Evolutionary conservation across 2,329 filamentous ascomycete species (phyloP).

Genomic region (Nannizzia gypsea): DNA sequence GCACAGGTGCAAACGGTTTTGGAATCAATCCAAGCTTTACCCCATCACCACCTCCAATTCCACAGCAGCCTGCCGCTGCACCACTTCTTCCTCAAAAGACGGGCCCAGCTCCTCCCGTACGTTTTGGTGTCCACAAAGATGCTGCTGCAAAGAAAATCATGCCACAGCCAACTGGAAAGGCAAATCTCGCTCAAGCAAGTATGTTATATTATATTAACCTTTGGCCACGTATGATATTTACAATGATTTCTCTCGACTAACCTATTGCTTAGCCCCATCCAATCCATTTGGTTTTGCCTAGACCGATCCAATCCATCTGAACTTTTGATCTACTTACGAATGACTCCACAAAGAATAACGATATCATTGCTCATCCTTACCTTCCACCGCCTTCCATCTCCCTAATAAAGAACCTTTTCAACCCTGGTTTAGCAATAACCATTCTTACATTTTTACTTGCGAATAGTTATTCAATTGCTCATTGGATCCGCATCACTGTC

Average conservation of each 20-base stretch:
- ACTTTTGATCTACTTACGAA: slow-evolving; percentile 37
- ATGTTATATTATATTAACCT: slow-evolving; percentile 45
- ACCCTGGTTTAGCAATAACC: background rate
- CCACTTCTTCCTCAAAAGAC: slow-evolving; percentile 68
- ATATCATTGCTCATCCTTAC: slow-evolving; percentile 1
- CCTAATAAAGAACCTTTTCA: background rate
- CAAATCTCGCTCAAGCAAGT: slow-evolving; percentile 92
- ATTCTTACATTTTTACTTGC: background rate
- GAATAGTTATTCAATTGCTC: background rate
- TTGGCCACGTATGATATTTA: background rate
- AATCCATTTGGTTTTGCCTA: slow-evolving; percentile 55
- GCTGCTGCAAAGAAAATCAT: slow-evolving; percentile 61
- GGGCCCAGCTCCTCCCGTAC: slow-evolving; percentile 72
- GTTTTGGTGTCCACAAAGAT: slow-evolving; percentile 67
- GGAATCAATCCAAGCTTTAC: slow-evolving; percentile 31
- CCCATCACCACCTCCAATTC: slow-evolving; percentile 46
- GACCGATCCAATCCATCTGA: slow-evolving; percentile 61
- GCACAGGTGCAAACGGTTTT: slow-evolving; percentile 41
- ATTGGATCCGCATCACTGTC: background rate
- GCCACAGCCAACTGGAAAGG: slow-evolving; percentile 80
- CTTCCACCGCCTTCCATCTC: background rate
- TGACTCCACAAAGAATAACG: slow-evolving; percentile 4
- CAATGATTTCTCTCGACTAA: slow-evolving; percentile 12
- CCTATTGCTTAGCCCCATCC: slow-evolving; percentile 44
- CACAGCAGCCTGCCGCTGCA: slow-evolving; percentile 46